These are phyloP conservation scores for Ceriops tagal DNA, from an alignment of 345 rosid species.

Conservation along the genomic window DNA sequence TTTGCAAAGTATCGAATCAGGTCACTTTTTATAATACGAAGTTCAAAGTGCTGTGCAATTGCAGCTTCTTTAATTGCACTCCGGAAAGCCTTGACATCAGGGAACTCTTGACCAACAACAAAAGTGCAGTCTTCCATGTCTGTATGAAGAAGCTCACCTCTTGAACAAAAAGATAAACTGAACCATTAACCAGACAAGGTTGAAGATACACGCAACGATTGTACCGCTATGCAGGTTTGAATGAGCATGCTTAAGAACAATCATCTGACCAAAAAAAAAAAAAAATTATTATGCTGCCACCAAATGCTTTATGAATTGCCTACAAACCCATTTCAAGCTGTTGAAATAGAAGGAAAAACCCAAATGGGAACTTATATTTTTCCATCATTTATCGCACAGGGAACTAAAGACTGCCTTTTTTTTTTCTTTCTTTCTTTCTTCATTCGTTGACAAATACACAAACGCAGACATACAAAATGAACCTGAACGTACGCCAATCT, in stretches of 20 bases:
- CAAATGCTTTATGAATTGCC: background rate
- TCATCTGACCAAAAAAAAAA: constrained; percentile 1
- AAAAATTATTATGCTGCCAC: constrained; percentile 2
- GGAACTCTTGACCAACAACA: constrained; percentile 51
- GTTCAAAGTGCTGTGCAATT: constrained; percentile 57
- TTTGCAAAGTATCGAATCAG: constrained; percentile 50
- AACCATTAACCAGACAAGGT: background rate
- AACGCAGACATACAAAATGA: background rate
- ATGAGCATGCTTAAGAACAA: background rate
- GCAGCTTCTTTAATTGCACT: constrained; percentile 55
- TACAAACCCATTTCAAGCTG: background rate
- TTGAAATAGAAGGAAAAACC: background rate
- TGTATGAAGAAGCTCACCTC: constrained; percentile 7
- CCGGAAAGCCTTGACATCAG: constrained; percentile 53
- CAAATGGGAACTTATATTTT: constrained; percentile 1
- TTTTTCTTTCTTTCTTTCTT: no score
- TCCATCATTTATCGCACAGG: background rate
- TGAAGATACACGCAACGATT: background rate
- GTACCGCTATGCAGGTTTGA: background rate
- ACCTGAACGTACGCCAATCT: no score
- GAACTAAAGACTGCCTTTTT: no score
- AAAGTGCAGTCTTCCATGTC: constrained; percentile 40
- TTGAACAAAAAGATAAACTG: background rate
- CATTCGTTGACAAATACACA: background rate
- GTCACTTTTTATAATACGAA: constrained; percentile 50